phyloP scores from a whole-genome alignment of 345 rosid species.

The Euphorbia tirucalli region DNA sequence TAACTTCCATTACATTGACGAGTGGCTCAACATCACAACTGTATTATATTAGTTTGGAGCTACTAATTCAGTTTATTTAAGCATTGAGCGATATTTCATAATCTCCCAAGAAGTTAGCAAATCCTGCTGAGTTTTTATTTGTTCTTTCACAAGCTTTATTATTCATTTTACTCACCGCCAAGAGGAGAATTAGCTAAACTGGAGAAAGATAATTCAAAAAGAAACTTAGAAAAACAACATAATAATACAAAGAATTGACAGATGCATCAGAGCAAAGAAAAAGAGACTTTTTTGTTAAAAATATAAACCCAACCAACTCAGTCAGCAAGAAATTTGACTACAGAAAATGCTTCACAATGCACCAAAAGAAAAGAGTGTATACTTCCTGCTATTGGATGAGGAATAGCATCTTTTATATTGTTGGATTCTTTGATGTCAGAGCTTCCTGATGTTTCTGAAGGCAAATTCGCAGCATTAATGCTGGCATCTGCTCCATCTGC shows the following conservation, averaged over 20 bases:
- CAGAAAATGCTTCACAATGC: background rate
- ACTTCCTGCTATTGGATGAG: constrained; percentile 43
- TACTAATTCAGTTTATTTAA: background rate
- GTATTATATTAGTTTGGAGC: background rate
- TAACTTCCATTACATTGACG: background rate
- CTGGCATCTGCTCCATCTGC: constrained; percentile 35
- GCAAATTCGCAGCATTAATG: constrained; percentile 19
- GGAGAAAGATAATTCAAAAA: background rate
- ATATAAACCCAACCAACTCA: background rate
- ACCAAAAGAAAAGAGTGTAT: constrained; percentile 23
- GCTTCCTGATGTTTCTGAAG: constrained; percentile 31
- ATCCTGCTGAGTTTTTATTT: constrained; percentile 1
- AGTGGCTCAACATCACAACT: background rate
- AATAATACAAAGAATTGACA: background rate
- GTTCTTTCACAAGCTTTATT: background rate
- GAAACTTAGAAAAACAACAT: background rate
- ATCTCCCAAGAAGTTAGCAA: constrained; percentile 4
- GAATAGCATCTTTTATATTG: constrained; percentile 30
- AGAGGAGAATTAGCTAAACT: background rate
- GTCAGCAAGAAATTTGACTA: constrained; percentile 9
- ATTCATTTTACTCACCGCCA: constrained; percentile 1
- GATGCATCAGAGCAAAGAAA: background rate
- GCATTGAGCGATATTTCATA: background rate
- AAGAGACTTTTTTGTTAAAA: background rate
- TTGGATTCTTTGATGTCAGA: constrained; percentile 32